Evolutionary conservation across 1,284 basidiomycete species (phyloP).

Genomic region (Ustilago shanxiensis): DNA sequence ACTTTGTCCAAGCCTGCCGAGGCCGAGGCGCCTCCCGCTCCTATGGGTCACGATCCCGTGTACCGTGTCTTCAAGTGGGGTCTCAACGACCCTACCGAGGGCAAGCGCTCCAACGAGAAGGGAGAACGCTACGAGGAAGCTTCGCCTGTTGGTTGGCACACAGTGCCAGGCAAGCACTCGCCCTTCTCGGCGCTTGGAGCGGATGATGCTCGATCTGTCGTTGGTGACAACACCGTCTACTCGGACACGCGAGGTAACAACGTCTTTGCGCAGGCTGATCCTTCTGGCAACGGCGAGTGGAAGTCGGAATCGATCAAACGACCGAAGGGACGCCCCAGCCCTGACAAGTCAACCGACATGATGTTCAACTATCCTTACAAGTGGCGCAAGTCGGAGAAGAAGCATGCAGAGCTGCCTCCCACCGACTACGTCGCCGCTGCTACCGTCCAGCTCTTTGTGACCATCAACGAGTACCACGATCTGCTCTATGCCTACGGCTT

Average conservation of each 20-base stretch:
- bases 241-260: conserved; percentile 63
- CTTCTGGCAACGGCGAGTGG: conserved; percentile 53
- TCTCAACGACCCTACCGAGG: conserved; percentile 62
- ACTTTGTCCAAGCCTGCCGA: conserved; percentile 21
- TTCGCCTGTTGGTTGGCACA: conserved; percentile 61
- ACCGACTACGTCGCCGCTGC: conserved; percentile 52
- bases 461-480: conserved; percentile 63
- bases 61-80: conserved; percentile 64
- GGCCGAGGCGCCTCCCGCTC: conserved; percentile 5
- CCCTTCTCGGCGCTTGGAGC: conserved; percentile 34
- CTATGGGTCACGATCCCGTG: conserved; percentile 40
- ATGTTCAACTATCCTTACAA: conserved; percentile 61
- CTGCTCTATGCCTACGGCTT: conserved; percentile 77
- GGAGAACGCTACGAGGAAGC: conserved; percentile 48
- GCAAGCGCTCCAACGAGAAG: conserved; percentile 52
- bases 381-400: conserved; percentile 60
- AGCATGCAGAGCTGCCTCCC: conserved; percentile 52
- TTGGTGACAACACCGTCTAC: conserved; percentile 48
- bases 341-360: conserved; percentile 54
- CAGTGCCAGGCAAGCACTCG: conserved; percentile 48
- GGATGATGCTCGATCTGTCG: conserved; percentile 26
- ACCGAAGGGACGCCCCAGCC: conserved; percentile 43
- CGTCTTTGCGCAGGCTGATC: conserved; percentile 59
- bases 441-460: conserved; percentile 60
- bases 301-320: conserved; percentile 41